phyloP scores from a whole-genome alignment of 169 alveolate species.

The Plasmodium inui region DNA sequence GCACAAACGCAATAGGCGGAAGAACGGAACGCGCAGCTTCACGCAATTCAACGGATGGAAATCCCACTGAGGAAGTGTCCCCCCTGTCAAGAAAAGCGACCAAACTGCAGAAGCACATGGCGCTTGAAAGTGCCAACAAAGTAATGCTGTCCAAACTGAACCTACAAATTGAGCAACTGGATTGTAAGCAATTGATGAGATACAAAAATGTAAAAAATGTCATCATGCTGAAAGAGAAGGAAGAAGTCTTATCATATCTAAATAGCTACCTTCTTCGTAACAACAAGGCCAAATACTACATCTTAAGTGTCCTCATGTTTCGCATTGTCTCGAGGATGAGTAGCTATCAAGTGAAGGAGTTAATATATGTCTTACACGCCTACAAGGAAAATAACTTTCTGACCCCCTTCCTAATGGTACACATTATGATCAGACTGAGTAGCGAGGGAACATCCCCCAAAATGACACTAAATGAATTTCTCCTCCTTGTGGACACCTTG shows the following conservation, averaged over 20 bases:
- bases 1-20: not conserved
- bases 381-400: conserved; percentile 43
- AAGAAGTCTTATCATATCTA: conserved; percentile 35
- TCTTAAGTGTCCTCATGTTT: conserved; percentile 38
- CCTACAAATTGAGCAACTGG: conserved; percentile 42
- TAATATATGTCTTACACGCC: conserved; percentile 49
- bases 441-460: not conserved
- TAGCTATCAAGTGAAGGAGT: conserved; percentile 34
- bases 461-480: conserved; percentile 50
- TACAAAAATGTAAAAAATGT: conserved; percentile 61
- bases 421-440: conserved; percentile 11
- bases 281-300: conserved; percentile 54
- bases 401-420: conserved; percentile 55
- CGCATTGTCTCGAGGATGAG: conserved; percentile 8
- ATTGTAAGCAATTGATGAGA: conserved; percentile 28
- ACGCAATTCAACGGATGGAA: not conserved
- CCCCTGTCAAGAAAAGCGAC: not conserved
- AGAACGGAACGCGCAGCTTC: not conserved
- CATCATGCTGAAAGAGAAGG: conserved; percentile 7
- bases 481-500: conserved; percentile 37
- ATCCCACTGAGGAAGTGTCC: not conserved
- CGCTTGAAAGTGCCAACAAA: conserved; percentile 19
- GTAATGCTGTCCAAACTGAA: not conserved
- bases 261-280: conserved; percentile 24
- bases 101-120: not conserved